These are phyloP conservation scores for Clitoria ternatea DNA, from an alignment of 306 rosid genomes.

Conservation along the genomic window DNA sequence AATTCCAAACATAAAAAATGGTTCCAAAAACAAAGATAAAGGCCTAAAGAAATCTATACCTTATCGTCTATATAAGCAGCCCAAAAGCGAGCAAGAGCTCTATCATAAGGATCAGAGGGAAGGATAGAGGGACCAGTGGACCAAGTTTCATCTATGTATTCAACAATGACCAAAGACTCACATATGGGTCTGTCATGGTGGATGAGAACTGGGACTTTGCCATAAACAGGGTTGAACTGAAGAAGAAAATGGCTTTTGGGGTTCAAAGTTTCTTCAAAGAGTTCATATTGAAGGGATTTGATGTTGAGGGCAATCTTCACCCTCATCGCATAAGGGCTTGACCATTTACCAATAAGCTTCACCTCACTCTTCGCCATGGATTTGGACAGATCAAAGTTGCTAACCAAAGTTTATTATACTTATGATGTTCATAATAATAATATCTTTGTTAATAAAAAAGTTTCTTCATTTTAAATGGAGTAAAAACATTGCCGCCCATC, in stretches of 20 bases:
- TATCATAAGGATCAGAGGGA: conserved; percentile 47
- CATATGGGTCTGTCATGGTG: conserved; percentile 45
- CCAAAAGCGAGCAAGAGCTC: conserved; percentile 56
- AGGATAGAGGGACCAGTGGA: conserved; percentile 40
- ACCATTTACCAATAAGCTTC: conserved; percentile 55
- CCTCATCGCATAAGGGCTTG: conserved; percentile 46
- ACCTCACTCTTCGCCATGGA: conserved; percentile 39
- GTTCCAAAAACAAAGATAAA: neutral
- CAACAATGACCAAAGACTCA: conserved; percentile 54
- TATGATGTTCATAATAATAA: too few species aligned
- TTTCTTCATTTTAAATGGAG: too few species aligned
- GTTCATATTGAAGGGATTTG: conserved; percentile 43
- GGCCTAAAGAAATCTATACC: too few species aligned
- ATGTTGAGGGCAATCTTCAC: conserved; percentile 52
- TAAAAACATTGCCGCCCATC: too few species aligned
- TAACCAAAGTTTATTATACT: neutral
- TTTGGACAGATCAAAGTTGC: neutral
- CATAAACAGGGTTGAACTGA: conserved; percentile 54
- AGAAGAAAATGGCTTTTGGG: conserved; percentile 54
- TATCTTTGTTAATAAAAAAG: too few species aligned
- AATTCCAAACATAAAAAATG: too few species aligned
- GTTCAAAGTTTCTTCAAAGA: conserved; percentile 38
- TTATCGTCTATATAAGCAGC: conserved; percentile 46
- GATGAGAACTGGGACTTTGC: conserved; percentile 54
- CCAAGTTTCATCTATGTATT: conserved; percentile 60